Conservation (phyloP, 257 asterid species). For the Anisodus acutangulus region DNA sequence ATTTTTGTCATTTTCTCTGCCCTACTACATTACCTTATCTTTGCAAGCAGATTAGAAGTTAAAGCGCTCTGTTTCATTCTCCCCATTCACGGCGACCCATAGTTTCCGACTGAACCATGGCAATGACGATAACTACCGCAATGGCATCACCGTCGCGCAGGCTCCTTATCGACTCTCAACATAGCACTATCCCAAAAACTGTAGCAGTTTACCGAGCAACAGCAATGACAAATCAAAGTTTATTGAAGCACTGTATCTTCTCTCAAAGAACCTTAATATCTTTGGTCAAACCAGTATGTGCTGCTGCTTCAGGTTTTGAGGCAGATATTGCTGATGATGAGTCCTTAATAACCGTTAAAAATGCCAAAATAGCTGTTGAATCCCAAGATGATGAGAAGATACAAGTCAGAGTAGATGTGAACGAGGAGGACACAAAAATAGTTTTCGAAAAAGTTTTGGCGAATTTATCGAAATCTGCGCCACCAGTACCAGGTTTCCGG, state of each 20-base stretch:
- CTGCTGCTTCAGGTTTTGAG: constrained; percentile 44
- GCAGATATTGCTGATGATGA: constrained; percentile 54
- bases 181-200: no score
- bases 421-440: constrained; percentile 66
- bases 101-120: neutral
- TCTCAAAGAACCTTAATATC: neutral
- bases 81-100: no score
- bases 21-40: neutral
- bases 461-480: constrained; percentile 73
- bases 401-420: constrained; percentile 80
- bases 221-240: neutral
- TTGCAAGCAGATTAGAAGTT: neutral
- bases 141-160: neutral
- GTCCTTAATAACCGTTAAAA: constrained; percentile 42
- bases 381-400: constrained; percentile 62
- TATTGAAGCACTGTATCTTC: neutral
- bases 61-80: neutral
- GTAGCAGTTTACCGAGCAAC: neutral
- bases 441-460: constrained; percentile 67
- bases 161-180: neutral
- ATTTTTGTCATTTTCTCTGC: no score
- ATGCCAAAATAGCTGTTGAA: constrained; percentile 57
- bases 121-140: neutral
- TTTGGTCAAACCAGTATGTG: constrained; percentile 12
- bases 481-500: constrained; percentile 91